These are phyloP conservation scores for Saccharata proteae DNA, from an alignment of 2,329 filamentous ascomycete genomes.

Conservation along the genomic window DNA sequence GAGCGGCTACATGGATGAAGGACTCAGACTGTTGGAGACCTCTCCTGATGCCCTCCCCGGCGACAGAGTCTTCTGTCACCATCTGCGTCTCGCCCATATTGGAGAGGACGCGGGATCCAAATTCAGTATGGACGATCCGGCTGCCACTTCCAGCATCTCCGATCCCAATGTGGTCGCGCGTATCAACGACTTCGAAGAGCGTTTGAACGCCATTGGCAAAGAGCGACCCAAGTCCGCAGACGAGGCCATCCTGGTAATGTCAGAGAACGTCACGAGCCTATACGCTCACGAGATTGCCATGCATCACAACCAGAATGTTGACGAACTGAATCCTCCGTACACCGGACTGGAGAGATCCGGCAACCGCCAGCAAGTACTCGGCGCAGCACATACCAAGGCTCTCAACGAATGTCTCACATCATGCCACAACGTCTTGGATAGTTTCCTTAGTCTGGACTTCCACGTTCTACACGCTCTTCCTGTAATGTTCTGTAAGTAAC, in stretches of 20 bases:
- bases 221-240: background rate
- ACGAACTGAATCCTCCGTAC: no score
- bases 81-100: constrained; percentile 46
- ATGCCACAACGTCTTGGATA: constrained; percentile 35
- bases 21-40: constrained; percentile 43
- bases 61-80: constrained; percentile 44
- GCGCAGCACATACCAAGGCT: constrained; percentile 34
- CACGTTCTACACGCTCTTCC: constrained; percentile 32
- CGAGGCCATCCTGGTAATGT: constrained; percentile 30
- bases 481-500: constrained; percentile 30
- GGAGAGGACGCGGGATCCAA: constrained; percentile 44
- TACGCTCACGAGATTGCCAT: constrained; percentile 40
- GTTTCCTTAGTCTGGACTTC: constrained; percentile 36
- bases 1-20: constrained; percentile 53
- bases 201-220: constrained; percentile 21
- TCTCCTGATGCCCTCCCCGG: constrained; percentile 45
- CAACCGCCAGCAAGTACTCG: constrained; percentile 28
- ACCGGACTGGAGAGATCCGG: constrained; percentile 15
- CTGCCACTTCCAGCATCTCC: constrained; percentile 38
- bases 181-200: constrained; percentile 42
- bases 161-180: constrained; percentile 44
- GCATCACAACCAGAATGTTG: constrained; percentile 31
- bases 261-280: constrained; percentile 35
- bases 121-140: constrained; percentile 45
- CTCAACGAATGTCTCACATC: constrained; percentile 34